Evolutionary conservation across 164 flowering plant genomes (phyloP).

Genomic region (Tinospora cordifolia): DNA sequence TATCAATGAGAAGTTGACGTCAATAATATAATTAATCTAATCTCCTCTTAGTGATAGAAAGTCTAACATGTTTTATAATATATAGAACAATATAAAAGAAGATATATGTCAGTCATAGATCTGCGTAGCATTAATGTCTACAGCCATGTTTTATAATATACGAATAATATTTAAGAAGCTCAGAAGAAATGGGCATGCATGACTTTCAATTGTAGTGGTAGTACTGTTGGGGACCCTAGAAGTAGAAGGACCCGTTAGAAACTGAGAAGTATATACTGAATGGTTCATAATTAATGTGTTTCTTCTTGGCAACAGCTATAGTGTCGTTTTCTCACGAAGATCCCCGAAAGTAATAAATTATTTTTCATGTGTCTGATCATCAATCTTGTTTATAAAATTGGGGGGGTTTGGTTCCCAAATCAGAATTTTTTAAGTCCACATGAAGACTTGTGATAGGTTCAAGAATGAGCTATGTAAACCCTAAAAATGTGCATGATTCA

Average conservation of each 20-base stretch:
- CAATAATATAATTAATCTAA: conserved; percentile 14
- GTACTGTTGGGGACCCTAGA: conserved; percentile 11
- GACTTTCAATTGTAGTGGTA: conserved; percentile 1
- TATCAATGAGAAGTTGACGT: conserved; percentile 37
- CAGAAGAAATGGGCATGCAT: background rate
- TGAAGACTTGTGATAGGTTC: conserved; percentile 1
- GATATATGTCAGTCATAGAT: conserved; percentile 33
- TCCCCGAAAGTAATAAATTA: conserved; percentile 18
- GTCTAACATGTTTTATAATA: conserved; percentile 9
- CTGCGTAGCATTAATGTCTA: conserved; percentile 22
- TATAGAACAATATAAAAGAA: conserved; percentile 23
- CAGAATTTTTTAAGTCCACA: background rate
- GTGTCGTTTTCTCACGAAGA: conserved; percentile 17
- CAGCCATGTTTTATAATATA: conserved; percentile 14
- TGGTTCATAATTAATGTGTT: conserved; percentile 1
- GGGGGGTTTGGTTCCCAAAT: background rate
- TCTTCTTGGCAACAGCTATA: conserved; percentile 17
- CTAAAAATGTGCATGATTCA: conserved; percentile 1
- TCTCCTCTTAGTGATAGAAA: conserved; percentile 17
- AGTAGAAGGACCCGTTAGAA: background rate
- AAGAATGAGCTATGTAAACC: background rate
- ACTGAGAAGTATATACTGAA: too few species aligned
- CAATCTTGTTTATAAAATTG: conserved; percentile 2
- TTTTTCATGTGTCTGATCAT: conserved; percentile 9
- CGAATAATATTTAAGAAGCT: background rate